Conservation (phyloP, 305 asterid species). For the Solanum hybrid region DNA sequence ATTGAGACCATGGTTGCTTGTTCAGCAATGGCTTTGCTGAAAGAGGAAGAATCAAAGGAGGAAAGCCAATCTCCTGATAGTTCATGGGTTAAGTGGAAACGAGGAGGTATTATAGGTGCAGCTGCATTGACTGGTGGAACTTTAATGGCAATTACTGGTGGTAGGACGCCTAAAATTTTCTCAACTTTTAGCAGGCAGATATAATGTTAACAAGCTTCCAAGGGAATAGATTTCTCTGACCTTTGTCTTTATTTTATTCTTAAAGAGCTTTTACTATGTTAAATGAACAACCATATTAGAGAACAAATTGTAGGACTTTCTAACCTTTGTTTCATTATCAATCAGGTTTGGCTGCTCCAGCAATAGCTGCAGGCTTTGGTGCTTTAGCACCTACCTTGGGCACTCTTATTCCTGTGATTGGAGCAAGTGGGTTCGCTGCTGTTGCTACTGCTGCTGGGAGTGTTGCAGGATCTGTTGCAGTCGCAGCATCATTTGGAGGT, state of each 20-base stretch:
- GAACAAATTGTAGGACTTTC: background rate
- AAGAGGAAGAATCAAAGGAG: slow-evolving; percentile 59
- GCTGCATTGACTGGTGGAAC: slow-evolving; percentile 98
- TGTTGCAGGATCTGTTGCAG: slow-evolving; percentile 97
- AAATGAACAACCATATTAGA: background rate
- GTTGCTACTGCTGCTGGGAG: slow-evolving; percentile 95
- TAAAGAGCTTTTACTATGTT: slow-evolving; percentile 56
- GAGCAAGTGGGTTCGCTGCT: slow-evolving; percentile 93
- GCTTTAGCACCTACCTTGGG: slow-evolving; percentile 96
- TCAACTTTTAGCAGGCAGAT: slow-evolving; percentile 26
- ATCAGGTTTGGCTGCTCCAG: slow-evolving; percentile 97
- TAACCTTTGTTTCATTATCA: background rate
- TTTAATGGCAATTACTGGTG: slow-evolving; percentile 91
- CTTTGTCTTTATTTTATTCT: slow-evolving; percentile 7
- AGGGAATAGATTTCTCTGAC: background rate
- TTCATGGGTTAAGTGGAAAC: slow-evolving; percentile 84
- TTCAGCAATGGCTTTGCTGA: slow-evolving; percentile 80
- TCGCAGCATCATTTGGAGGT: slow-evolving; percentile 99
- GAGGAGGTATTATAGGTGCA: slow-evolving; percentile 91
- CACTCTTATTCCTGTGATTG: slow-evolving; percentile 79
- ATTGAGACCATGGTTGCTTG: slow-evolving; percentile 80
- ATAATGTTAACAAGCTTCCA: background rate
- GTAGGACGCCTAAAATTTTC: slow-evolving; percentile 16
- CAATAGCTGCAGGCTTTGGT: slow-evolving; percentile 91
- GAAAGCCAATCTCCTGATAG: slow-evolving; percentile 36